A percentile compares a stretch with the other conserved stretches of the same genome.
phyloP scores from a whole-genome alignment of 495 filamentous ascomycete species.

The Wilcoxina mikolae region DNA sequence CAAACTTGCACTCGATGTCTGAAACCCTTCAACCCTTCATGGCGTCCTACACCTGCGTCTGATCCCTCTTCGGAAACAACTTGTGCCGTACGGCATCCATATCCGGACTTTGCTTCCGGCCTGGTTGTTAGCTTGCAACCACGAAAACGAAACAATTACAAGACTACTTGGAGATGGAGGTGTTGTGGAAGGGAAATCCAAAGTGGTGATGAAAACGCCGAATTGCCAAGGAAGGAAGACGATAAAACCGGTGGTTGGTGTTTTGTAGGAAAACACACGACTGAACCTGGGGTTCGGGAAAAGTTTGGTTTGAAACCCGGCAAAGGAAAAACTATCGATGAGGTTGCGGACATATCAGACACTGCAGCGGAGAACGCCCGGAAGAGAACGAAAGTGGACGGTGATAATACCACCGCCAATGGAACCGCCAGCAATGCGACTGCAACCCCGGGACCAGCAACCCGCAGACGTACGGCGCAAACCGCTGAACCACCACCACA shows the following conservation, averaged over 20 bases:
- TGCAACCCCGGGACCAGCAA: neutral
- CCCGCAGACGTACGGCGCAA: neutral
- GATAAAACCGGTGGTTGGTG: conserved; percentile 27
- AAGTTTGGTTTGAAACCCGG: conserved; percentile 26
- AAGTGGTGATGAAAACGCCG: conserved; percentile 19
- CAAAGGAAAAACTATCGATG: conserved; percentile 24
- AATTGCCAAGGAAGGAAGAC: conserved; percentile 26
- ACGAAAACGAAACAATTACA: conserved; percentile 23
- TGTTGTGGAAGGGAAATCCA: conserved; percentile 26
- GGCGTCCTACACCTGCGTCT: conserved; percentile 24
- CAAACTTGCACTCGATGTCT: conserved; percentile 23
- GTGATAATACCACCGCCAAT: conserved; percentile 10
- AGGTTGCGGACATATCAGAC: conserved; percentile 16
- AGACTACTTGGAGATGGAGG: conserved; percentile 27
- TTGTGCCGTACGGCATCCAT: conserved; percentile 26
- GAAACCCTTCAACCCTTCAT: conserved; percentile 24
- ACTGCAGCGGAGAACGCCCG: conserved; percentile 8
- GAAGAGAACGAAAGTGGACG: conserved; percentile 8
- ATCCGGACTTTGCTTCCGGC: conserved; percentile 19
- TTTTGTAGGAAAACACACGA: conserved; percentile 27
- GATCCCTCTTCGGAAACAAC: conserved; percentile 23
- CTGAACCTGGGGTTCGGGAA: conserved; percentile 23
- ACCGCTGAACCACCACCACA: neutral
- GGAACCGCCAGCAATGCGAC: neutral
- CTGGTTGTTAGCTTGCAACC: conserved; percentile 20